Percentiles rank a stretch among this genome's conserved stretches.
phyloP scores from a whole-genome alignment of 2,329 filamentous ascomycete genomes.

The Daldinia eschscholtzii region DNA sequence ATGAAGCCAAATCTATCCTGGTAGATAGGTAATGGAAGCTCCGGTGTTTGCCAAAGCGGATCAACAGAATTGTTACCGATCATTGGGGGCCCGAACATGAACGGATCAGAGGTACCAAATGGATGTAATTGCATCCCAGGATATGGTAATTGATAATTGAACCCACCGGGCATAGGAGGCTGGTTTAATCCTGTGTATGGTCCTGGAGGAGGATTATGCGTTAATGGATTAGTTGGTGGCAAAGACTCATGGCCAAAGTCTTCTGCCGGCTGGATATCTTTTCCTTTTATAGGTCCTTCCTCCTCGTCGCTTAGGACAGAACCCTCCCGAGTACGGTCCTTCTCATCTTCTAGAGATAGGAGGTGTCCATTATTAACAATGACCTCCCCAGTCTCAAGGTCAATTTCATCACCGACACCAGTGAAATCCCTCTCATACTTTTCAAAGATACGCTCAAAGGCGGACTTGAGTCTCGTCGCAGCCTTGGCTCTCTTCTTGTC shows the following conservation, averaged over 20 bases:
- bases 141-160: constrained; percentile 39
- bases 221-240: constrained; percentile 20
- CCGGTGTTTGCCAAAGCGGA: constrained; percentile 47
- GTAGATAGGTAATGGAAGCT: constrained; percentile 44
- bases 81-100: constrained; percentile 38
- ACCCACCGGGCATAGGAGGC: constrained; percentile 13
- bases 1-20: constrained; percentile 52
- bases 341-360: constrained; percentile 59
- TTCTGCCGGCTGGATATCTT: constrained; percentile 43
- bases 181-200: constrained; percentile 9
- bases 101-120: constrained; percentile 39
- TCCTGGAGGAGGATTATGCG: constrained; percentile 21
- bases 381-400: constrained; percentile 82
- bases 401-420: constrained; percentile 88
- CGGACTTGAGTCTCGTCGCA: constrained; percentile 80
- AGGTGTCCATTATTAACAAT: constrained; percentile 94
- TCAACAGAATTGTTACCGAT: constrained; percentile 49
- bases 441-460: constrained; percentile 88
- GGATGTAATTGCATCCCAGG: constrained; percentile 41
- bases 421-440: constrained; percentile 90
- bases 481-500: constrained; percentile 74
- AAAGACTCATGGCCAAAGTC: constrained; percentile 36
- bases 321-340: constrained; percentile 53
- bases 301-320: constrained; percentile 53
- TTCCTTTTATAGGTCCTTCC: constrained; percentile 53